A percentile compares a stretch with the other conserved stretches of the same genome.
phyloP scores from a whole-genome alignment of 2,329 filamentous ascomycete species.

The Drechslerella dactyloides region DNA sequence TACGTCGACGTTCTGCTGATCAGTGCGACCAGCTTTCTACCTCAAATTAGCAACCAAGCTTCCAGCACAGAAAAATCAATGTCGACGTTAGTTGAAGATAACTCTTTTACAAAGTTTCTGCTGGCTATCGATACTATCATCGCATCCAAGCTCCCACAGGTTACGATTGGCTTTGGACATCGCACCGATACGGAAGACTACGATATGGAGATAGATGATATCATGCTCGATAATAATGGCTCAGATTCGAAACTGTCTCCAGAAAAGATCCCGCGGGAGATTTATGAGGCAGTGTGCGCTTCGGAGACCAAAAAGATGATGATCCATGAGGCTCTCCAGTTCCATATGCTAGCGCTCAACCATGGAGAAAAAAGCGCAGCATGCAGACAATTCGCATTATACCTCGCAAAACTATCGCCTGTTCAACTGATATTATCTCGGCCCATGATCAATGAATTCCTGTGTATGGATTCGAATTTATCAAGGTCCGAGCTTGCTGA shows the following conservation, averaged over 20 bases:
- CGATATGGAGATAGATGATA: conserved; percentile 59
- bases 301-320: conserved; percentile 50
- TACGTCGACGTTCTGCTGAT: conserved; percentile 18
- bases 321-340: conserved; percentile 51
- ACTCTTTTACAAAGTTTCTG: conserved; percentile 30
- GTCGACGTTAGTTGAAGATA: conserved; percentile 26
- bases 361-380: conserved; percentile 32
- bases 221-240: conserved; percentile 40
- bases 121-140: conserved; percentile 21
- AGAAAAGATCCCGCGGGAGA: conserved; percentile 51
- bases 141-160: conserved; percentile 30
- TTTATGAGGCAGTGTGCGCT: conserved; percentile 52
- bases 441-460: conserved; percentile 53
- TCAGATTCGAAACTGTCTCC: conserved; percentile 46
- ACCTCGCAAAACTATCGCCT: conserved; percentile 51
- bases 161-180: conserved; percentile 5
- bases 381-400: conserved; percentile 51
- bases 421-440: conserved; percentile 52
- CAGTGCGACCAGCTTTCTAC: conserved; percentile 25
- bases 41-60: conserved; percentile 17
- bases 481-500: conserved; percentile 58
- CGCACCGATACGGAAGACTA: conserved; percentile 54
- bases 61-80: conserved; percentile 7
- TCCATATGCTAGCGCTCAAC: conserved; percentile 50
- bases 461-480: conserved; percentile 52